Conservation (phyloP, 2,329 filamentous ascomycete genomes). For the Myriosclerotinia duriaeana region DNA sequence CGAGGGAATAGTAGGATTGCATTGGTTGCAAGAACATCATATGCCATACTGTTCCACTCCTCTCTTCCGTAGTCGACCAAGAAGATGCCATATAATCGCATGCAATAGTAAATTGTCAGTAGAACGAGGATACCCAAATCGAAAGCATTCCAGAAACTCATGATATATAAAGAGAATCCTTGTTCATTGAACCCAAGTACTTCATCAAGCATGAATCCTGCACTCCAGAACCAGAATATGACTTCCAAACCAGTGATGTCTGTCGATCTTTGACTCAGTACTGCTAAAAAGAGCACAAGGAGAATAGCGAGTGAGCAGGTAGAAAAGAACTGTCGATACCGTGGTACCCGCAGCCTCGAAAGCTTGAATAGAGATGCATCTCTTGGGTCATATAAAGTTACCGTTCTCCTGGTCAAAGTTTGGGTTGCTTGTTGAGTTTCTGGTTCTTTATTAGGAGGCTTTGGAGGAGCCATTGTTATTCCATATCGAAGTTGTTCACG, state of each 20-base stretch:
- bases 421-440: constrained; percentile 33
- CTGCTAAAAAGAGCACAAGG: constrained; percentile 80
- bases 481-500: constrained; percentile 42
- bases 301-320: constrained; percentile 84
- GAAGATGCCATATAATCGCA: constrained; percentile 84
- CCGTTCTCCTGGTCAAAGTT: constrained; percentile 53
- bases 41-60: constrained; percentile 78
- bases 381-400: constrained; percentile 84
- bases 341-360: constrained; percentile 83
- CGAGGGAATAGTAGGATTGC: constrained; percentile 87
- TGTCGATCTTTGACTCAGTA: constrained; percentile 71
- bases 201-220: constrained; percentile 95
- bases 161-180: constrained; percentile 92
- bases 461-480: constrained; percentile 28
- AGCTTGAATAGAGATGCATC: constrained; percentile 90
- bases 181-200: constrained; percentile 95
- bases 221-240: constrained; percentile 96
- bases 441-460: constrained; percentile 13
- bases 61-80: constrained; percentile 68
- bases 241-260: constrained; percentile 83
- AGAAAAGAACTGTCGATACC: constrained; percentile 87
- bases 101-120: constrained; percentile 83
- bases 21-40: constrained; percentile 90
- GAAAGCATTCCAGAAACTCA: constrained; percentile 97
- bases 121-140: constrained; percentile 86